These are phyloP conservation scores for Lepidium africanum DNA, from an alignment of 345 rosid genomes.

Conservation along the genomic window DNA sequence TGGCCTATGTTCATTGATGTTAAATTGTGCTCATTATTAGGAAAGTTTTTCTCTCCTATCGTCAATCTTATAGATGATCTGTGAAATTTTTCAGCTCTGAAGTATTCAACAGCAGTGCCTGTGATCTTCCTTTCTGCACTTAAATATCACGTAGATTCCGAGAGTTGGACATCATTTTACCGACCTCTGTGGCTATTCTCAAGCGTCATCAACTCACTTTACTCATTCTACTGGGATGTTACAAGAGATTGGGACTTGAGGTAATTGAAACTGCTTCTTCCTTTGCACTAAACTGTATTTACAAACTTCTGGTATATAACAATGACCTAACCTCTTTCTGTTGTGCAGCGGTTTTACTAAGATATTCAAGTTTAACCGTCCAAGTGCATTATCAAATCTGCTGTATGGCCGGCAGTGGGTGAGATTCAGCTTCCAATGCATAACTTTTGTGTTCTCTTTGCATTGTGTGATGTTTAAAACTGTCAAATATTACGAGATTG, in stretches of 20 bases:
- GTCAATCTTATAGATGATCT: background rate
- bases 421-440: constrained; percentile 20
- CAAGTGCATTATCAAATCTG: constrained; percentile 41
- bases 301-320: background rate
- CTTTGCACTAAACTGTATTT: background rate
- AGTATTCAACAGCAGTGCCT: constrained; percentile 95
- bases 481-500: background rate
- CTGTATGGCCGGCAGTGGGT: constrained; percentile 85
- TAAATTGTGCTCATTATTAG: background rate
- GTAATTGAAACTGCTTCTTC: constrained; percentile 29
- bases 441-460: background rate
- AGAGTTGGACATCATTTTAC: constrained; percentile 70
- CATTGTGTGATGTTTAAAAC: background rate
- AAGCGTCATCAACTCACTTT: constrained; percentile 74
- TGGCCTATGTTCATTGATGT: background rate
- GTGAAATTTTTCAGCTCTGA: constrained; percentile 61
- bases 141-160: constrained; percentile 75
- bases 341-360: constrained; percentile 65
- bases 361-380: constrained; percentile 83
- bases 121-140: constrained; percentile 96
- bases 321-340: background rate
- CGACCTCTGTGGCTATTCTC: constrained; percentile 97
- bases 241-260: constrained; percentile 99
- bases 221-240: constrained; percentile 97
- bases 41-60: background rate